Evolutionary conservation across 768 basidiomycete genomes (phyloP).

Genomic region (Amanita phalloides): DNA sequence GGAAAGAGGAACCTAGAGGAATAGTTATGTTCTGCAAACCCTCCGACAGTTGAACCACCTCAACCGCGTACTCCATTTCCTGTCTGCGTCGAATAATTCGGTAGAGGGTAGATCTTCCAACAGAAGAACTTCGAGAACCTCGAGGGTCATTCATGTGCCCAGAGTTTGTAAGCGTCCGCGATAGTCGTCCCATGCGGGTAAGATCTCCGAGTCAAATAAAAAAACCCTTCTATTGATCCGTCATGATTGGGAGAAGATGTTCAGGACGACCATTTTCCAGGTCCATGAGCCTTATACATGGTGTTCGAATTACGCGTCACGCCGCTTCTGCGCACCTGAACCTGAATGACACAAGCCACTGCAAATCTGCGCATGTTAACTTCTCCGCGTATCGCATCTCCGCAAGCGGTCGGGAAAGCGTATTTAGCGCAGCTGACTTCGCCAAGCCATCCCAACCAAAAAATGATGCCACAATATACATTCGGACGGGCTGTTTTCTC

Average conservation of each 20-base stretch:
- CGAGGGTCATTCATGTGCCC: background rate
- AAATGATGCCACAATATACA: background rate
- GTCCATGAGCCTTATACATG: background rate
- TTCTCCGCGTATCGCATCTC: background rate
- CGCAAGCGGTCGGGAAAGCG: background rate
- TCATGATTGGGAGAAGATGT: background rate
- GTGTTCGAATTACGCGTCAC: background rate
- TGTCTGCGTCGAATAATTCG: background rate
- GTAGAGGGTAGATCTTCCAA: background rate
- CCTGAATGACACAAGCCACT: background rate
- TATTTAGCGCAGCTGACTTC: background rate
- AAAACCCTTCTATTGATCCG: background rate
- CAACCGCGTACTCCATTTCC: background rate
- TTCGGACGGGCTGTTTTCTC: background rate
- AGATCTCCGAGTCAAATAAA: background rate
- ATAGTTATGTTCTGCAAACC: too few species aligned
- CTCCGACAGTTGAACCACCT: background rate
- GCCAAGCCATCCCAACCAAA: background rate
- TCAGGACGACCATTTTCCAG: background rate
- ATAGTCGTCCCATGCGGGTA: background rate
- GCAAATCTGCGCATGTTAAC: background rate
- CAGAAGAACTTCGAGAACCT: background rate
- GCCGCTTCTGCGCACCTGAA: constrained; percentile 1
- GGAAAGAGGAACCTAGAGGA: background rate
- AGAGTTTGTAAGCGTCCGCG: background rate